Base-by-base conservation (phyloP, 2,329 filamentous ascomycete species). In the Fonsecaea pedrosoi region DNA sequence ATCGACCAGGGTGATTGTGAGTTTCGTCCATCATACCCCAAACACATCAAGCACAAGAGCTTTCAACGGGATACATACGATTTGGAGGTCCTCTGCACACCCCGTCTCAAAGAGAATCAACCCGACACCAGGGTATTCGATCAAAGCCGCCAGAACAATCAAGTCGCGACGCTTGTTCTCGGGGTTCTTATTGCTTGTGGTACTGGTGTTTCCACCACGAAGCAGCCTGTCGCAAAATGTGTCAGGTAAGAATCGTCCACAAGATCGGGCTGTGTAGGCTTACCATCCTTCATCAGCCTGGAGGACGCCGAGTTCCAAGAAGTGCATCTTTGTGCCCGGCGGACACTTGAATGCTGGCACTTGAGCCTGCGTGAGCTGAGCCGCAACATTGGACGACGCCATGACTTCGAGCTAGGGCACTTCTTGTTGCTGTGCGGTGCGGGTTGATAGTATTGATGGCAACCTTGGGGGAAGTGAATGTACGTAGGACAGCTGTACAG, bases 51-150 rank as follows among this genome's bases (percentile, higher is more conserved):
- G 37, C n/a, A 59, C 21, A 10, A 60, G 18, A 35, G 5, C 3
- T 7, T 2, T 9, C 62, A 34, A 37, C 30, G 37, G 13, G 50
- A 25, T 37, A 64, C 60, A 5, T 66, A 69, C 67, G 30, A 66
- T 57, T 64, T 67, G 15, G 38, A 69, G 73, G 64, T 83, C 78
- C 65, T 83, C 80, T 1, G 79, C 80, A 60, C 78, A 78, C 4
- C 82, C 82, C 0, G 80, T 82, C 60, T 83, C 82, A 70, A 77
- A 83, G 8, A 83, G 74, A 65, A 83, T 82, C 4, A 81, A 71
- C 1, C 81, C 82, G 59, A 79, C 74, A 48, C 77, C 75, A 0
- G 81, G 82, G 68, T 82, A 78, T 38, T 82, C 77, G 64, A 84
- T 82, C 48, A 83, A 73, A 7, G 77, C 76, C 63, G 78, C 78